Evolutionary conservation across 164 flowering plant species (phyloP).

Genomic region (Dillenia suffruticosa): DNA sequence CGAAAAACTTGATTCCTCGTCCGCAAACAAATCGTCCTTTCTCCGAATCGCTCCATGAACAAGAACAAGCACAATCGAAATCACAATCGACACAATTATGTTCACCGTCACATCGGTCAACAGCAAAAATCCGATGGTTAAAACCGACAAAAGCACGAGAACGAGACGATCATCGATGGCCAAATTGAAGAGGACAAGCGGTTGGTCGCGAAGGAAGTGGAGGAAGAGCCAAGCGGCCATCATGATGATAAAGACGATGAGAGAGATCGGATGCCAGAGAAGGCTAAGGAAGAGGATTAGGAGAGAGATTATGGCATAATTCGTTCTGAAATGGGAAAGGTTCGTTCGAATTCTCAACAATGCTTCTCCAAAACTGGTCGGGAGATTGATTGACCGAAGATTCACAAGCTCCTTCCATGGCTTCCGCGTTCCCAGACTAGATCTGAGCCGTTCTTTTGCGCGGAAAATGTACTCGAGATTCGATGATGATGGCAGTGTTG

Average conservation of each 20-base stretch:
- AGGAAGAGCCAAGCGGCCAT: slow-evolving; percentile 53
- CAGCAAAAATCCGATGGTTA: slow-evolving; percentile 33
- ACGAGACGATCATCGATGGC: slow-evolving; percentile 36
- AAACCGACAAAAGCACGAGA: slow-evolving; percentile 20
- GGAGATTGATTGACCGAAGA: slow-evolving; percentile 24
- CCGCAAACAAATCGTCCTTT: slow-evolving; percentile 37
- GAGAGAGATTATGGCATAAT: slow-evolving; percentile 43
- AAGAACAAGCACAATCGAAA: slow-evolving; percentile 28
- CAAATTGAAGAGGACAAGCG: slow-evolving; percentile 23
- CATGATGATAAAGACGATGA: slow-evolving; percentile 40
- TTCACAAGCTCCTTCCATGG: slow-evolving; percentile 50
- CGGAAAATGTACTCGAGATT: slow-evolving; percentile 17
- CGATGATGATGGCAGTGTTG: slow-evolving; percentile 11
- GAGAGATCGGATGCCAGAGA: slow-evolving; percentile 50
- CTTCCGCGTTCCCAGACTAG: slow-evolving; percentile 29
- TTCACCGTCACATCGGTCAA: slow-evolving; percentile 36
- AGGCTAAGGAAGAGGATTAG: slow-evolving; percentile 43
- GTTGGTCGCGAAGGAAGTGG: slow-evolving; percentile 51
- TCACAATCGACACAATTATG: slow-evolving; percentile 23
- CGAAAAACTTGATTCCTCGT: slow-evolving; percentile 17
- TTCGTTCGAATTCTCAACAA: slow-evolving; percentile 28
- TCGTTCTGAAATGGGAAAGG: slow-evolving; percentile 34
- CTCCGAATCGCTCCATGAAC: slow-evolving; percentile 38
- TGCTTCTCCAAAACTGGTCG: slow-evolving; percentile 18
- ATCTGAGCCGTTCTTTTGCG: slow-evolving; percentile 32